Evolutionary conservation across 495 filamentous ascomycete genomes (phyloP).

Genomic region (Echria macrotheca): DNA sequence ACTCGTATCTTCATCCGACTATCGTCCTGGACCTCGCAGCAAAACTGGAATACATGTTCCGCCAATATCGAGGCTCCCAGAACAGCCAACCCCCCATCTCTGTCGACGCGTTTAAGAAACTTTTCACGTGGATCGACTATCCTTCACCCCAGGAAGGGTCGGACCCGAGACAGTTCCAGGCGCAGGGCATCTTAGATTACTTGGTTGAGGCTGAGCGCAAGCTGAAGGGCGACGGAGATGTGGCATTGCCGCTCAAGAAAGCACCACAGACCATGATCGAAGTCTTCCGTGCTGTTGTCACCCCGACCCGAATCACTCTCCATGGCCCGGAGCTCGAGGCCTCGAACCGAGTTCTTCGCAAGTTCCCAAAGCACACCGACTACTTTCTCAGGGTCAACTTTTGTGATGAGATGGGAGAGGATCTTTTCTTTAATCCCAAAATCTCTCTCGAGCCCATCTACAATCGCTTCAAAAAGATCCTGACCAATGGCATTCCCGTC

Average conservation of each 20-base stretch:
- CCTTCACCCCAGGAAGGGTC: slow-evolving; percentile 40
- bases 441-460: slow-evolving; percentile 52
- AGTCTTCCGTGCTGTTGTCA: slow-evolving; percentile 59
- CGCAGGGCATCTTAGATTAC: slow-evolving; percentile 36
- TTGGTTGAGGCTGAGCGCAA: slow-evolving; percentile 37
- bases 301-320: slow-evolving; percentile 62
- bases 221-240: slow-evolving; percentile 24
- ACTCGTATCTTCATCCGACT: slow-evolving; percentile 45
- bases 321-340: slow-evolving; percentile 65
- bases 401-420: slow-evolving; percentile 65
- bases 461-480: slow-evolving; percentile 53
- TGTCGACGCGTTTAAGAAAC: slow-evolving; percentile 41
- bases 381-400: slow-evolving; percentile 64
- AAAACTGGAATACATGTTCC: slow-evolving; percentile 3
- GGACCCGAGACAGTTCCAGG: slow-evolving; percentile 39
- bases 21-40: slow-evolving; percentile 37
- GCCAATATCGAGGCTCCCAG: slow-evolving; percentile 8
- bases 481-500: slow-evolving; percentile 53
- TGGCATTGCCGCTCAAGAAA: slow-evolving; percentile 20
- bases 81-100: slow-evolving; percentile 25
- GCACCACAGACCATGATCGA: slow-evolving; percentile 27
- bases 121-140: slow-evolving; percentile 44
- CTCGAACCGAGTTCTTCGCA: slow-evolving; percentile 69
- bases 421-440: slow-evolving; percentile 50
- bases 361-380: slow-evolving; percentile 56